Base-by-base conservation (phyloP, 352 stramenopile species). In the Peronospora tabacina region DNA sequence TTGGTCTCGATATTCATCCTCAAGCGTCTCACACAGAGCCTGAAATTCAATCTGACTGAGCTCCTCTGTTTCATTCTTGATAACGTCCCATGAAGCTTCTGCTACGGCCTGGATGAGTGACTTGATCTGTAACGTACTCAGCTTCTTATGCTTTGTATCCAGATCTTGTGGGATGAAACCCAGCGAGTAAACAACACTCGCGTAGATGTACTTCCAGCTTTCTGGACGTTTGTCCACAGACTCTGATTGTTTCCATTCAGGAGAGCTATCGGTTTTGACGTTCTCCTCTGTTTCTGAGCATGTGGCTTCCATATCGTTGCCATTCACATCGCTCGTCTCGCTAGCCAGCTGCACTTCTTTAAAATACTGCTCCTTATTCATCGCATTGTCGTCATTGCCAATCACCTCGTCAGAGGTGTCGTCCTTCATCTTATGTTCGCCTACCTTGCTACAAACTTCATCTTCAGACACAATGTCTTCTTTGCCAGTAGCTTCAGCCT, bases 111-210 rank as follows among this genome's bases (percentile, higher is more conserved):
- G 77, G 37, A 89, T 88, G 22, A 90, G 82, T n/a, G 82, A 84
- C 58, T 90, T 93, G 50, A 89, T 72, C 46, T 93, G 82, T 10
- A 93, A 46, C 5, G 77, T 89, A 50, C 82, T 93, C 24, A 89
- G 57, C 44, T 85, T 87, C 44, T 82, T 78, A 42, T 78, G 64
- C 16, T 57, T 67, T 20, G 49, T 53, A 3, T 63, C 57, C 9
- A 67, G 43, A 9, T 80, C 48, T 7, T 63, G 49, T 7, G 74
- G 75, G 11, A 83, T 65, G 48, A 85, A 93, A 11, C 76, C 78
- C 7, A 93, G 59, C 1, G 72, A 41, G 50, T 90, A 88, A 22
- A 88, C 63, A 3, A 87, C 76, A 19, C 60, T 61, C n/a, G 73
- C 65, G 30, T 93, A 93, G 61, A 84, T 81, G 29, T 66, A 58